A percentile compares a stretch with the other conserved stretches of the same genome.
These are phyloP conservation scores for Alternaria angustiovoidea DNA, from an alignment of 2,329 filamentous ascomycete species.

Conservation along the genomic window DNA sequence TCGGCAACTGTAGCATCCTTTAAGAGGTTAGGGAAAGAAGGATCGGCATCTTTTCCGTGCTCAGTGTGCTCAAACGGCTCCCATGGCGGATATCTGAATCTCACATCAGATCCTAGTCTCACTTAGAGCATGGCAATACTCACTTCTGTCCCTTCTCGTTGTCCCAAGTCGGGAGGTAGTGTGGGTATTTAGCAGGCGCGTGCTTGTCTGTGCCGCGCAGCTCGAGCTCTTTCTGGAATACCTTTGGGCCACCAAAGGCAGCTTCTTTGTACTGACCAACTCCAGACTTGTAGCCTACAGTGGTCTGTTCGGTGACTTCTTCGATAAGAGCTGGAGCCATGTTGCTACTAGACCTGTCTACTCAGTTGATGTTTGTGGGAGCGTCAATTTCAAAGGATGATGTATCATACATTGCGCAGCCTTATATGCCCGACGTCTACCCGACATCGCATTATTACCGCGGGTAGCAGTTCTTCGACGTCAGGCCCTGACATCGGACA, in stretches of 20 bases:
- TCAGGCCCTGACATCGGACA: background rate
- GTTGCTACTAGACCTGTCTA: background rate
- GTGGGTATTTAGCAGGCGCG: constrained; percentile 68
- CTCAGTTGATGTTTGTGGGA: background rate
- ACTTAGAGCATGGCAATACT: background rate
- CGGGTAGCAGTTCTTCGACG: constrained; percentile 6
- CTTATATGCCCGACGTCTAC: constrained; percentile 20
- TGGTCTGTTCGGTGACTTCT: constrained; percentile 32
- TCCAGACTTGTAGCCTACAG: constrained; percentile 43
- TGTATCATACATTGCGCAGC: background rate
- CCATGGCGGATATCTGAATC: constrained; percentile 66
- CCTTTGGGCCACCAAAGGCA: constrained; percentile 53
- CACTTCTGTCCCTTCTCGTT: constrained; percentile 54
- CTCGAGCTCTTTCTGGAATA: constrained; percentile 60
- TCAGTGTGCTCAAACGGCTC: constrained; percentile 76
- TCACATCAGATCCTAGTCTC: constrained; percentile 20
- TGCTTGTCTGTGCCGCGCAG: constrained; percentile 62
- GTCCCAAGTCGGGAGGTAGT: constrained; percentile 79
- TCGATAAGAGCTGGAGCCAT: constrained; percentile 58
- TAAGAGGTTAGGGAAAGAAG: constrained; percentile 73
- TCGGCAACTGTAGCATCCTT: constrained; percentile 62
- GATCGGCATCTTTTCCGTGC: constrained; percentile 77
- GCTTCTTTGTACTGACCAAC: constrained; percentile 53
- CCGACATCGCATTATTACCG: constrained; percentile 2
- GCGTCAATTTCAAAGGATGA: background rate